phyloP scores from a whole-genome alignment of 495 filamentous ascomycete genomes.

The Talaromyces wortmannii region DNA sequence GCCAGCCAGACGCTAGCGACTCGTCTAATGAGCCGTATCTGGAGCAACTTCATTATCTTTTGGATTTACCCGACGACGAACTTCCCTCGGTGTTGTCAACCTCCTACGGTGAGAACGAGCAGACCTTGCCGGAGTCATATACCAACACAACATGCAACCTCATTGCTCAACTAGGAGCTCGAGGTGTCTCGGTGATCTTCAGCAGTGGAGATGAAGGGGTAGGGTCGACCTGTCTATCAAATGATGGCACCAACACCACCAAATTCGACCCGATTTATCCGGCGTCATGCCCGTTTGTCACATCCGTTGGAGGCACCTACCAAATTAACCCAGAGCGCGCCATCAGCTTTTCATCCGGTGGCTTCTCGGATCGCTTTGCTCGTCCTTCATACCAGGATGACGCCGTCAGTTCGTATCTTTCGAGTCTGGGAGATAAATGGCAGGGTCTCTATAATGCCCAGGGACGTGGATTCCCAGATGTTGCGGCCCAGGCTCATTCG shows the following conservation, averaged over 20 bases:
- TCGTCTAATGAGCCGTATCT: slow-evolving; percentile 78
- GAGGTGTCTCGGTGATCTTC: slow-evolving; percentile 66
- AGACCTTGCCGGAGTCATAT: slow-evolving; percentile 57
- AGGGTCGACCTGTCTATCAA: slow-evolving; percentile 52
- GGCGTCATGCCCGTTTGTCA: slow-evolving; percentile 75
- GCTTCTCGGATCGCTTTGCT: slow-evolving; percentile 65
- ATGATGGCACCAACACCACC: slow-evolving; percentile 55
- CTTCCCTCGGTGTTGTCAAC: slow-evolving; percentile 70
- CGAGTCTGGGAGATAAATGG: slow-evolving; percentile 28
- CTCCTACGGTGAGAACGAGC: slow-evolving; percentile 53
- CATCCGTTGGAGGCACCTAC: slow-evolving; percentile 66
- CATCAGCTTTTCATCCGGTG: slow-evolving; percentile 54
- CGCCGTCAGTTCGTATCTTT: slow-evolving; percentile 50
- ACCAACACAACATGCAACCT: slow-evolving; percentile 59
- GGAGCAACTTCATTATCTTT: slow-evolving; percentile 66
- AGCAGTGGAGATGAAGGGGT: slow-evolving; percentile 66
- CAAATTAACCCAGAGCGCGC: slow-evolving; percentile 46
- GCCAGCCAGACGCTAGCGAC: slow-evolving; percentile 24
- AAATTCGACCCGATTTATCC: slow-evolving; percentile 67
- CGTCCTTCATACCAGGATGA: slow-evolving; percentile 58
- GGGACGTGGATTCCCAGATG: slow-evolving; percentile 70
- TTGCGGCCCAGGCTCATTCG: slow-evolving; percentile 43
- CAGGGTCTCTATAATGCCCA: slow-evolving; percentile 43
- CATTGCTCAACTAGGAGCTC: slow-evolving; percentile 64
- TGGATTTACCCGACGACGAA: slow-evolving; percentile 49